Evolutionary conservation across 1,284 basidiomycete species (phyloP).

Genomic region (Trametes versicolor): DNA sequence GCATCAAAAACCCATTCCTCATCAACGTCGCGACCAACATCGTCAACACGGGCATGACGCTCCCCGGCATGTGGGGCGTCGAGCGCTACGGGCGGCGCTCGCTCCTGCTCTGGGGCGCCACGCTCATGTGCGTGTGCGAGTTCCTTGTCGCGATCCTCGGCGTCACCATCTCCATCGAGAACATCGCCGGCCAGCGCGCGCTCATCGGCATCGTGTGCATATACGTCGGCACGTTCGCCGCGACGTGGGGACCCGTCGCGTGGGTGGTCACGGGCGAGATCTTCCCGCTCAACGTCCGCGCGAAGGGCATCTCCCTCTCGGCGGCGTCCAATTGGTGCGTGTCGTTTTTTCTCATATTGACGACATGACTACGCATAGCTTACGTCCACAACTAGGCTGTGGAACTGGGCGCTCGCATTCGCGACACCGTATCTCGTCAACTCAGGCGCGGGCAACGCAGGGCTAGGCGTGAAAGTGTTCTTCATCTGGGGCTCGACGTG

Average conservation of each 20-base stretch:
- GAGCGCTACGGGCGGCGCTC: constrained; percentile 80
- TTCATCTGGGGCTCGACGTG: constrained; percentile 89
- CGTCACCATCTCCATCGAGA: constrained; percentile 60
- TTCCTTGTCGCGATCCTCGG: constrained; percentile 79
- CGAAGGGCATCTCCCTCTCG: constrained; percentile 81
- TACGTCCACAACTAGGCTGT: constrained; percentile 50
- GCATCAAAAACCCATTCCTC: constrained; percentile 76
- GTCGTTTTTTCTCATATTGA: constrained; percentile 71
- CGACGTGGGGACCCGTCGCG: constrained; percentile 81
- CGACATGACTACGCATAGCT: constrained; percentile 36
- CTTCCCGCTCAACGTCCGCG: constrained; percentile 76
- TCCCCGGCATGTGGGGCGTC: constrained; percentile 74
- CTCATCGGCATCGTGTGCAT: constrained; percentile 69
- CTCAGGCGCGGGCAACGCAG: constrained; percentile 41
- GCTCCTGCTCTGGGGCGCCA: constrained; percentile 77
- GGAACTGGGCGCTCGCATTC: constrained; percentile 46
- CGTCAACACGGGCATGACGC: constrained; percentile 77
- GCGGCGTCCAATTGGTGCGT: constrained; percentile 56
- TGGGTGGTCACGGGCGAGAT: constrained; percentile 84
- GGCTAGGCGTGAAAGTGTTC: constrained; percentile 79
- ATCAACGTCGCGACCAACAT: constrained; percentile 76
- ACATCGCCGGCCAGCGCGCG: constrained; percentile 43
- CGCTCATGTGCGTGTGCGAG: constrained; percentile 78
- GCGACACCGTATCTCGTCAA: constrained; percentile 80
- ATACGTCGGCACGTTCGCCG: constrained; percentile 80